These are phyloP conservation scores for Heteromeles arbutifolia DNA, from an alignment of 306 rosid genomes.

Conservation along the genomic window DNA sequence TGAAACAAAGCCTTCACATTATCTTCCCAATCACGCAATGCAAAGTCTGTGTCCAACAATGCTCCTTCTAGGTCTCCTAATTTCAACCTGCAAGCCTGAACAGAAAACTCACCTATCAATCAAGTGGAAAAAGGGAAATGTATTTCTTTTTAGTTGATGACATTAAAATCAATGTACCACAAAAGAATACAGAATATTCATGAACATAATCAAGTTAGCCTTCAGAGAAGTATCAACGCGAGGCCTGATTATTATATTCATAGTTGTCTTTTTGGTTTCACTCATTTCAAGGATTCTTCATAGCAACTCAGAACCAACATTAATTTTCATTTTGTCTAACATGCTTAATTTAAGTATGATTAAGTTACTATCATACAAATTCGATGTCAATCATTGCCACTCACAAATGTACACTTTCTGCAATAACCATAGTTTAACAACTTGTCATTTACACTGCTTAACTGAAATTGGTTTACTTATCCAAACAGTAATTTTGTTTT, in stretches of 20 bases:
- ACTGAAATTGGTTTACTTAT: not conserved
- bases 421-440: not conserved
- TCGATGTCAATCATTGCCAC: not conserved
- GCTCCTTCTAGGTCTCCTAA: constrained; percentile 82
- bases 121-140: no score
- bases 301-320: not conserved
- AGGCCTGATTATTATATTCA: not conserved
- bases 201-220: not conserved
- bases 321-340: not conserved
- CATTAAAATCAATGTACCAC: not conserved
- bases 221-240: not conserved
- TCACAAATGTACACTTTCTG: not conserved
- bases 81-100: no score
- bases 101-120: no score
- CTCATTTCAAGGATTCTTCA: no score
- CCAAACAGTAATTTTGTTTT: not conserved
- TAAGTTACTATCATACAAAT: not conserved
- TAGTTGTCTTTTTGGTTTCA: not conserved
- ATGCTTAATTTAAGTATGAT: not conserved
- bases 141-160: not conserved
- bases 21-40: constrained; percentile 68
- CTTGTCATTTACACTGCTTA: no score
- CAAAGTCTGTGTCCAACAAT: constrained; percentile 69
- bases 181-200: not conserved
- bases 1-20: constrained; percentile 86